Evolutionary conservation across 768 basidiomycete species (phyloP), one percentile per base, ranked within the genome.

Genomic region (Postia placenta): DNA sequence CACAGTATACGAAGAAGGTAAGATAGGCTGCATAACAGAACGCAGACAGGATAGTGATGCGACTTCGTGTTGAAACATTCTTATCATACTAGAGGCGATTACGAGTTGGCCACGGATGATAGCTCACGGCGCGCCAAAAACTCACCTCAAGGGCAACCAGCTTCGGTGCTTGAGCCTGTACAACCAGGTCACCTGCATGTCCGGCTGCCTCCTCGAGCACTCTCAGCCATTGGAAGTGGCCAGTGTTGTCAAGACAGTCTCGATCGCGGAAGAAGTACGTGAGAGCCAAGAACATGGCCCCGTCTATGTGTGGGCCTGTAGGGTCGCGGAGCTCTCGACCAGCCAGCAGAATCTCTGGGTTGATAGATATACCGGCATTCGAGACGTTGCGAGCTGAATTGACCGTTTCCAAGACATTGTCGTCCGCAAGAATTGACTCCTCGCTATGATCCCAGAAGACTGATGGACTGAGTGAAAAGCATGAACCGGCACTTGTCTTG

Each of bases 221-320:
- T 28, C 83, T 69, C 41, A 78, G 63, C 87, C 88, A 92, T 25
- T 71, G 64, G 44, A 72, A 63, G 55, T 87, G 89, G 35, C 83
- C 83, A 11, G 70, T 63, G 47, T 73, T 75, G 35, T 75, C 74
- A 53, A 82, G 65, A 65, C 89, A 92, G 54, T 85, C 81, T 14
- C 72, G 76, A 55, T 89, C 85, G 2, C 78, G 81, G 60, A 93
- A 90, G 67, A 90, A 83, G 64, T 88, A 92, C 0, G 88, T 90
- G 50, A 92, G 71, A 14, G 83, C 87, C 17, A 92, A 75, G 60
- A 81, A 87, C 45, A 72, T 77, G 41, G 87, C 85, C 51, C 73
- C 77, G 58, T 85, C 82, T 43, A 81, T 73, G 49, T 72, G 71
- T n/a, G 28, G 37, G 27, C 64, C 45, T 49, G 74, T 73, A 41